Base-by-base conservation (phyloP, 2,329 filamentous ascomycete species). In the Microsporum ferrugineum region DNA sequence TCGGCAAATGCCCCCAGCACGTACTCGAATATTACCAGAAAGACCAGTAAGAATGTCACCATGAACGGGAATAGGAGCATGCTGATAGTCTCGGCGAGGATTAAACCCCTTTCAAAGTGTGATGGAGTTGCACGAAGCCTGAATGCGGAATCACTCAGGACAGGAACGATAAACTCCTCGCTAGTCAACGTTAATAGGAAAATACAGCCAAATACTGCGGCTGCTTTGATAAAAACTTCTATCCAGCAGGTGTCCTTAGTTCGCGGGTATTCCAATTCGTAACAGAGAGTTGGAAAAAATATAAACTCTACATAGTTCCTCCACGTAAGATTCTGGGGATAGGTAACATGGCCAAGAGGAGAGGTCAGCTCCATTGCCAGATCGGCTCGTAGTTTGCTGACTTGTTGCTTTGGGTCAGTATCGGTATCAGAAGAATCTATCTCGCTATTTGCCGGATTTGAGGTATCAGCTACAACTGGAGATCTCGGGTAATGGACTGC, bases 1-100 rank as follows among this genome's bases (percentile, higher is more conserved):
- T 99, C 94, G 12, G 91, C 94, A 69, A 95, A 96, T 56, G 91
- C 91, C 62, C 92, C 94, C 38, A 97, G 84, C 8, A 96, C 83
- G 74, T 97, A 99, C 74, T 99, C 94, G 73, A 97, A 99, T 69
- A 97, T 97, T 73, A 96, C 91, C 62, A 99, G 85, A 78, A 99
- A 99, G 60, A 97, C 91, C 56, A 97, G 84, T 3, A 97, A 79
- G 72, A 97, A 95, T 2, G 87, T 95, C 63, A 97, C 82, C 89
- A 96, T 96, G 74, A 97, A 99, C 2, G 94, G 94, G 75, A 96
- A 97, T 27, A 99, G 82, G 17, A 99, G 84, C 79, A 89, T 86
- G 61, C 88, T 92, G 70, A 96, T 91, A 12, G 88, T 91, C 78
- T 97, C 94, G 33, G 88, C 84, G 29, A 99, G 81, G 66, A 96